These are phyloP conservation scores for Firmiana major DNA, from an alignment of 345 rosid genomes.

Conservation along the genomic window DNA sequence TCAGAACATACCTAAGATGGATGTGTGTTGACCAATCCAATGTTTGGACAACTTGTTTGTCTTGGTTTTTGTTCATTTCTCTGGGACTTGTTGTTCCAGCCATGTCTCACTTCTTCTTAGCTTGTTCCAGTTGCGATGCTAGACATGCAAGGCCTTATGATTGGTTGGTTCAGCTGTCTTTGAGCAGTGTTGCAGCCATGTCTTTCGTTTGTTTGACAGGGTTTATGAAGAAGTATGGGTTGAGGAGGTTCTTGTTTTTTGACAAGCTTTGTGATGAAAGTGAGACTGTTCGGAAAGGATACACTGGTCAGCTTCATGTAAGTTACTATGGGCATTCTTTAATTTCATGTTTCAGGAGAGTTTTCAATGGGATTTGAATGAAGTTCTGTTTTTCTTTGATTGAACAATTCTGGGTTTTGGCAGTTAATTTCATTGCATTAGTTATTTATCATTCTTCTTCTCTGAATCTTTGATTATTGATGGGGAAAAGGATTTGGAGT, in stretches of 20 bases:
- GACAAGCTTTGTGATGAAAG: constrained; percentile 92
- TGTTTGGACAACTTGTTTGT: constrained; percentile 45
- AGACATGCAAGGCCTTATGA: constrained; percentile 69
- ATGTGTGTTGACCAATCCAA: constrained; percentile 89
- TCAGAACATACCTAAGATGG: constrained; percentile 73
- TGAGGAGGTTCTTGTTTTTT: constrained; percentile 75
- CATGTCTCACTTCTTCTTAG: constrained; percentile 73
- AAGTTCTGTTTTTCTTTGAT: not conserved
- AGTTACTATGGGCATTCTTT: constrained; percentile 9
- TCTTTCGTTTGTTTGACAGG: constrained; percentile 66
- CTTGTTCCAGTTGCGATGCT: constrained; percentile 72
- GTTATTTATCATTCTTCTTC: not conserved
- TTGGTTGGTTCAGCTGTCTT: constrained; percentile 72
- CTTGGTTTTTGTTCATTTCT: constrained; percentile 69
- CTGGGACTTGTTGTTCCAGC: constrained; percentile 63
- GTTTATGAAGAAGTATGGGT: constrained; percentile 62
- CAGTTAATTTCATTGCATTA: not conserved
- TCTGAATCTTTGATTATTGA: not conserved
- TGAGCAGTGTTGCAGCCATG: constrained; percentile 62
- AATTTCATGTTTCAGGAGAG: not conserved
- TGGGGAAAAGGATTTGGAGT: not conserved
- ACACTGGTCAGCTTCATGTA: constrained; percentile 83
- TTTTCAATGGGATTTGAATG: not conserved
- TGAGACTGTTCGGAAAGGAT: constrained; percentile 64
- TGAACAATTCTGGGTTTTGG: not conserved